phyloP scores from a whole-genome alignment of 306 rosid species.

The Herpetospermum pedunculosum region DNA sequence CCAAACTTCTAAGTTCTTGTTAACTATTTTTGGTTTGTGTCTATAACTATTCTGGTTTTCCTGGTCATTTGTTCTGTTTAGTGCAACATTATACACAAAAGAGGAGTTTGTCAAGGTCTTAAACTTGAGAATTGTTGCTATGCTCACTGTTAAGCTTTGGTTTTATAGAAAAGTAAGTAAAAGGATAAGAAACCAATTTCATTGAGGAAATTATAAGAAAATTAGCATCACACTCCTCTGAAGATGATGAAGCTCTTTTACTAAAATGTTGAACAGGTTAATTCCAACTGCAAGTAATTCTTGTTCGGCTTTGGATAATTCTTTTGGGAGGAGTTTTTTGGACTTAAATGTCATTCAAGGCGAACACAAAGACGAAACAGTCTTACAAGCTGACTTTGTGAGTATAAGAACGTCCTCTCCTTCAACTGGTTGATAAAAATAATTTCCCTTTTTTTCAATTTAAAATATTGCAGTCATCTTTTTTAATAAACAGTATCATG shows the following conservation, averaged over 20 bases:
- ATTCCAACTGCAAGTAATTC: slow-evolving; percentile 40
- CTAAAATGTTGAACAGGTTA: slow-evolving; percentile 25
- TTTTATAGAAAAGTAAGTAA: slow-evolving; percentile 36
- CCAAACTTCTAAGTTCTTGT: background rate
- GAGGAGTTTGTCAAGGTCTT: slow-evolving; percentile 47
- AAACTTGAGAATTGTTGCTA: slow-evolving; percentile 38
- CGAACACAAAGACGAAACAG: slow-evolving; percentile 31
- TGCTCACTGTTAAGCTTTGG: slow-evolving; percentile 36
- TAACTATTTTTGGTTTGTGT: background rate
- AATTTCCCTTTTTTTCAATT: too few species aligned
- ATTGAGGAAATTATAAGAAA: background rate
- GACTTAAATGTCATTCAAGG: slow-evolving; percentile 41
- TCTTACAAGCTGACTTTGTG: slow-evolving; percentile 49
- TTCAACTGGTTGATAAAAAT: background rate
- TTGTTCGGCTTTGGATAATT: slow-evolving; percentile 27
- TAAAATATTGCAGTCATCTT: background rate
- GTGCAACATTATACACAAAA: slow-evolving; percentile 39
- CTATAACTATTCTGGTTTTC: background rate
- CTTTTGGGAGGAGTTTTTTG: slow-evolving; percentile 49
- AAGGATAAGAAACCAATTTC: background rate
- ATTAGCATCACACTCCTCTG: background rate
- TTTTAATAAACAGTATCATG: slow-evolving; percentile 28
- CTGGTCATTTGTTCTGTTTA: slow-evolving; percentile 19
- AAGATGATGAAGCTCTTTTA: slow-evolving; percentile 1
- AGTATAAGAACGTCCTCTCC: slow-evolving; percentile 13